Evolutionary conservation across 1,284 basidiomycete genomes (phyloP).

Genomic region (Phellopilus nigrolimitatus): DNA sequence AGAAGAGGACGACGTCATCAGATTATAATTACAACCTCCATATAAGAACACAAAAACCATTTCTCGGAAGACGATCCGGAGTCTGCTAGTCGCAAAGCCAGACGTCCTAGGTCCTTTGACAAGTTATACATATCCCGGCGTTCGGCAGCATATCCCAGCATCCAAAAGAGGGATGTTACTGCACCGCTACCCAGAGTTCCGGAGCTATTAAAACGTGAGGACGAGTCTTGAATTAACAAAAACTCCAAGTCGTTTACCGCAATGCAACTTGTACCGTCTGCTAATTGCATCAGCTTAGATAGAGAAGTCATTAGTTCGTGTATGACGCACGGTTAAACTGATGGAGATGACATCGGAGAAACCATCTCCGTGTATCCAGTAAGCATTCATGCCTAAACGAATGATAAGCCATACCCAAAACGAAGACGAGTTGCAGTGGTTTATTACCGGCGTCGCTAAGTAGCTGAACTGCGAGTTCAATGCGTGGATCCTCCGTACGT

Average conservation of each 20-base stretch:
- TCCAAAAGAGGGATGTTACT: constrained; percentile 66
- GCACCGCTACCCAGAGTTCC: constrained; percentile 66
- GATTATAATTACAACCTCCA: too few relatives aligned
- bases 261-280: constrained; percentile 63
- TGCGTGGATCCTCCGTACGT: constrained; percentile 49
- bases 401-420: too few relatives aligned
- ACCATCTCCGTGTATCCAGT: constrained; percentile 56
- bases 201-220: constrained; percentile 34
- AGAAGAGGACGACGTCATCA: not conserved
- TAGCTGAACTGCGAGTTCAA: constrained; percentile 56
- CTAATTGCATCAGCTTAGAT: constrained; percentile 6
- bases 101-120: constrained; percentile 59
- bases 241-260: constrained; percentile 34
- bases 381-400: constrained; percentile 54
- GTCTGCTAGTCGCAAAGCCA: constrained; percentile 60
- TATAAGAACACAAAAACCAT: too few relatives aligned
- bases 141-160: constrained; percentile 59
- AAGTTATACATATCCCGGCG: constrained; percentile 57
- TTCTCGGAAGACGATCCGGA: constrained; percentile 59
- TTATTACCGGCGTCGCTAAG: constrained; percentile 62
- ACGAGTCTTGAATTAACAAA: constrained; percentile 1
- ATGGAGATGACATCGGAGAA: constrained; percentile 49
- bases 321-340: constrained; percentile 56
- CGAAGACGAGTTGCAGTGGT: too few relatives aligned
- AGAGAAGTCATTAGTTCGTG: not conserved